Evolutionary conservation across 306 rosid genomes (phyloP).

Genomic region (Prunus salicina): DNA sequence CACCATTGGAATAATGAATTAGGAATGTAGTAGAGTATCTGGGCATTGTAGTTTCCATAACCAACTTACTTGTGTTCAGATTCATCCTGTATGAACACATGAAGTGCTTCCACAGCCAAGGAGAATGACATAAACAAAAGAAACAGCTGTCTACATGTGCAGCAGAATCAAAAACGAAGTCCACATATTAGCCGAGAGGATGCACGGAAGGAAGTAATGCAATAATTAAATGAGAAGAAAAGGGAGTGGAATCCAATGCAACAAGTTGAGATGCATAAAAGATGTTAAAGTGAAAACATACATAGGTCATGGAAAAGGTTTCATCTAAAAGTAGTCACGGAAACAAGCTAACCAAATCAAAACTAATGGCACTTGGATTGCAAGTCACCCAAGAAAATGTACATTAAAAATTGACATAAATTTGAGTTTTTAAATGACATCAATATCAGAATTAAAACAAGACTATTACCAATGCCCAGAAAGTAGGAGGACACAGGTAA

Average conservation of each 20-base stretch:
- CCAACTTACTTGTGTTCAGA: conserved; percentile 98
- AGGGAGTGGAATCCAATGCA: background rate
- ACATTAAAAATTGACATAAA: too few relatives aligned
- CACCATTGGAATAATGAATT: background rate
- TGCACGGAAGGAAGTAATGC: background rate
- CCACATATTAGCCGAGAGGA: conserved; percentile 49
- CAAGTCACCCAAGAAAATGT: background rate
- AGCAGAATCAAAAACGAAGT: conserved; percentile 47
- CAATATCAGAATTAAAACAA: background rate
- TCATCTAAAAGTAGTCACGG: background rate
- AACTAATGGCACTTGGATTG: background rate
- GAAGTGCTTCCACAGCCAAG: conserved; percentile 96
- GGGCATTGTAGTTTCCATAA: conserved; percentile 2
- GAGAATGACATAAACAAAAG: conserved; percentile 97
- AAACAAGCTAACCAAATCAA: background rate
- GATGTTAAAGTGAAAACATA: background rate
- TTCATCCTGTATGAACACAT: conserved; percentile 96
- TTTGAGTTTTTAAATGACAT: background rate
- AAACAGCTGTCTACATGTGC: conserved; percentile 96
- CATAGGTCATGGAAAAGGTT: background rate
- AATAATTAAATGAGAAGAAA: background rate
- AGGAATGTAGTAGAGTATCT: background rate
- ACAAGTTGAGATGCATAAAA: background rate
- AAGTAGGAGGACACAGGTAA: background rate
- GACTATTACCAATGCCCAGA: background rate